A percentile compares a stretch with the other conserved stretches of the same genome.
phyloP scores from a whole-genome alignment of 768 basidiomycete genomes.

The Xerocomellus amylosporus region DNA sequence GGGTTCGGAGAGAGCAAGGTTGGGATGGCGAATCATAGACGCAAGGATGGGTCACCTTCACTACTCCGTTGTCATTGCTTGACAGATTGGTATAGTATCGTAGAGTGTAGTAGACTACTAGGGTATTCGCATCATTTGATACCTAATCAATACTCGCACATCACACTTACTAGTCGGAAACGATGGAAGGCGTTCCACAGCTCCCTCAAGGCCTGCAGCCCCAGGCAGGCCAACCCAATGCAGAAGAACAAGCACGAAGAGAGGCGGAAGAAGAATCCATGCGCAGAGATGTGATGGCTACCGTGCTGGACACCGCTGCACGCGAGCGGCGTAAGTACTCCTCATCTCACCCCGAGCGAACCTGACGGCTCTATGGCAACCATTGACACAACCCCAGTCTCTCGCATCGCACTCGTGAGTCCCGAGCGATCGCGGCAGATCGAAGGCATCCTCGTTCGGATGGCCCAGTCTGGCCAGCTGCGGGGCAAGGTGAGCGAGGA shows the following conservation, averaged over 20 bases:
- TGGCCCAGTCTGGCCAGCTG: slow-evolving; percentile 83
- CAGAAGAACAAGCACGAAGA: slow-evolving; percentile 53
- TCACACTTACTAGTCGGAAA: background rate
- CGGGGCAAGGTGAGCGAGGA: slow-evolving; percentile 72
- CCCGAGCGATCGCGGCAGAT: slow-evolving; percentile 79
- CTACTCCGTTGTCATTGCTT: slow-evolving; percentile 1
- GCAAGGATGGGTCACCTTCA: background rate
- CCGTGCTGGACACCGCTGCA: slow-evolving; percentile 73
- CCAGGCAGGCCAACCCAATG: slow-evolving; percentile 43
- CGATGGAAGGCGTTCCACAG: slow-evolving; percentile 27
- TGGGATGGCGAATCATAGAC: slow-evolving; percentile 2
- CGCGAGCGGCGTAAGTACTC: slow-evolving; percentile 67
- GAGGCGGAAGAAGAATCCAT: slow-evolving; percentile 76
- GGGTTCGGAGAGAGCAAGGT: slow-evolving; percentile 4
- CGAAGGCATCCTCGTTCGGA: slow-evolving; percentile 71
- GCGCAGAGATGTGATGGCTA: slow-evolving; percentile 73
- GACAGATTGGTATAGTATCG: slow-evolving; percentile 4
- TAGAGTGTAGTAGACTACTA: slow-evolving; percentile 1
- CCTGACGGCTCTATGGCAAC: background rate
- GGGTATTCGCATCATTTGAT: background rate
- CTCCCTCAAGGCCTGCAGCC: slow-evolving; percentile 30
- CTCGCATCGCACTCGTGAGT: slow-evolving; percentile 84
- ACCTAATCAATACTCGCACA: slow-evolving; percentile 4
- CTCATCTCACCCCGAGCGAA: background rate
- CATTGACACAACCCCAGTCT: slow-evolving; percentile 48